A percentile compares a stretch with the other conserved stretches of the same genome.
These are phyloP conservation scores for Blepharisma undulans DNA, from an alignment of 169 alveolate species.

Conservation along the genomic window DNA sequence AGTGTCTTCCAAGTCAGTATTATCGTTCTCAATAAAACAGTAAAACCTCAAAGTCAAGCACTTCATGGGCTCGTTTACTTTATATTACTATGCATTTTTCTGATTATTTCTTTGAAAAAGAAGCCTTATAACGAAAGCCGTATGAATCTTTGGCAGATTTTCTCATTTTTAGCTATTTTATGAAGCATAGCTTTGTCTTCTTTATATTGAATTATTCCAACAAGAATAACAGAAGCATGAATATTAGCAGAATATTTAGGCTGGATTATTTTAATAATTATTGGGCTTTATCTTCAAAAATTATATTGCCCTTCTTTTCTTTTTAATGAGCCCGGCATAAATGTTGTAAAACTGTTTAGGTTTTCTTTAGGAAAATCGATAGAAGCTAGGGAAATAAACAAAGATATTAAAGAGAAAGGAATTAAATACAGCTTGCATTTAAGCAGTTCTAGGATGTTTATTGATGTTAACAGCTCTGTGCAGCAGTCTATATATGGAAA, in stretches of 20 bases:
- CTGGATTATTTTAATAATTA: not conserved
- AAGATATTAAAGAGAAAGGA: not conserved
- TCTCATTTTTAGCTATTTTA: not conserved
- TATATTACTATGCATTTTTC: not conserved
- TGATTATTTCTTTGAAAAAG: not conserved
- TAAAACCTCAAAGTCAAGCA: not conserved
- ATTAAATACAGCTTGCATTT: not conserved
- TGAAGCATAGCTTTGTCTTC: not conserved
- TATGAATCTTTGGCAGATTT: not conserved
- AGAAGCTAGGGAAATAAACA: not conserved
- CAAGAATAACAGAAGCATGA: not conserved
- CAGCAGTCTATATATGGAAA: not conserved
- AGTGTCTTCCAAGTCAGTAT: not conserved
- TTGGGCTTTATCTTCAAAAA: not conserved
- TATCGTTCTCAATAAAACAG: not conserved
- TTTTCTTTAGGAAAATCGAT: not conserved
- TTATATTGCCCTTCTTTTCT: not conserved
- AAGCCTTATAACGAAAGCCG: not conserved
- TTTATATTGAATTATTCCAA: not conserved
- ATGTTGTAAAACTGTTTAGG: not conserved
- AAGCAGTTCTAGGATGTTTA: not conserved
- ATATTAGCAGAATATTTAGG: not conserved
- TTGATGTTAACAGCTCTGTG: not conserved
- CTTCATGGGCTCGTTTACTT: not conserved
- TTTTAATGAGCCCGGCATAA: not conserved